phyloP scores from a whole-genome alignment of 768 basidiomycete genomes.

The Boletus sp. region DNA sequence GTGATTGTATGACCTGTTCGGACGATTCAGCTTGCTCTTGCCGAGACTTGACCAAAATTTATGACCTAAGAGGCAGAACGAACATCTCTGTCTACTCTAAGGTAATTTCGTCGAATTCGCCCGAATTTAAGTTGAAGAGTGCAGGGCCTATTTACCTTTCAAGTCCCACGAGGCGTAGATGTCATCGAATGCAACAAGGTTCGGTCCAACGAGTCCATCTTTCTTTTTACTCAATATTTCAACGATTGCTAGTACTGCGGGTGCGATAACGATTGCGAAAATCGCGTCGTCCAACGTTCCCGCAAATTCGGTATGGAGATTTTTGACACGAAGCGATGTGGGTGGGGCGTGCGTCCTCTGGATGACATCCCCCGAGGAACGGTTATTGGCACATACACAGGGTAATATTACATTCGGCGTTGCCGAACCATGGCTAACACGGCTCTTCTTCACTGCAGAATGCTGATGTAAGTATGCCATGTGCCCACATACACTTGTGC shows the following conservation, averaged over 20 bases:
- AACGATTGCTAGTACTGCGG: conserved; percentile 39
- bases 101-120: conserved; percentile 18
- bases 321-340: conserved; percentile 59
- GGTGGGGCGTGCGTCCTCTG: conserved; percentile 65
- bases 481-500: not conserved
- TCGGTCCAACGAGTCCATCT: conserved; percentile 4
- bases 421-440: conserved; percentile 1
- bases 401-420: conserved; percentile 40
- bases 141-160: conserved; percentile 53
- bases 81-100: conserved; percentile 44
- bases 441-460: conserved; percentile 29
- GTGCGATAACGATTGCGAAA: conserved; percentile 47
- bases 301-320: conserved; percentile 58
- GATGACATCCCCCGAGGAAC: conserved; percentile 47
- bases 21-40: conserved; percentile 44
- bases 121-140: not conserved
- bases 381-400: conserved; percentile 67
- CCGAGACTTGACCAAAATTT: conserved; percentile 43
- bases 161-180: conserved; percentile 41
- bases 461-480: conserved; percentile 42
- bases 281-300: conserved; percentile 61
- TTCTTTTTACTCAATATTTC: not conserved
- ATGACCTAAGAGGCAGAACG: conserved; percentile 23
- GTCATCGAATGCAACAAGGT: conserved; percentile 70
- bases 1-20: conserved; percentile 42